phyloP scores from a whole-genome alignment of 345 rosid genomes.

The Ceriops decandra region DNA sequence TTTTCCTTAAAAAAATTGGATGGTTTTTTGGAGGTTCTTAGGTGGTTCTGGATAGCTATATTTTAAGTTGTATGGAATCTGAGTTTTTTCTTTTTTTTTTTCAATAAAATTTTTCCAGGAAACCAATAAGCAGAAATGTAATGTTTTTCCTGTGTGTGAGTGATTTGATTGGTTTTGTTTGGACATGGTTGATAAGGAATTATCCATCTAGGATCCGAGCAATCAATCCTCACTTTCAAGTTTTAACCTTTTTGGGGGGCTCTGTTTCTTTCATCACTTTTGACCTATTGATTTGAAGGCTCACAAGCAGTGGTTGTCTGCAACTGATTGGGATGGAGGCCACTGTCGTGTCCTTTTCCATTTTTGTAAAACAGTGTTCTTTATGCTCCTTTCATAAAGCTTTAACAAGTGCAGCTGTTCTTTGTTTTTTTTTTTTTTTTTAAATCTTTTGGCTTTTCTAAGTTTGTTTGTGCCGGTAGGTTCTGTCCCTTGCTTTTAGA shows the following conservation, averaged over 20 bases:
- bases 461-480: slow-evolving; percentile 16
- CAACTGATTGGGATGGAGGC: slow-evolving; percentile 2
- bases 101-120: background rate
- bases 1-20: too few species aligned
- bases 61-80: too few species aligned
- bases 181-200: slow-evolving; percentile 7
- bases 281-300: slow-evolving; percentile 40
- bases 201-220: slow-evolving; percentile 29
- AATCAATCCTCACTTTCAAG: background rate
- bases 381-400: slow-evolving; percentile 4
- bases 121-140: background rate
- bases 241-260: slow-evolving; percentile 9
- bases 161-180: slow-evolving; percentile 27
- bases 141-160: background rate
- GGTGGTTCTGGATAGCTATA: too few species aligned
- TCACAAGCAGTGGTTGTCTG: slow-evolving; percentile 12
- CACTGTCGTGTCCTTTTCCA: slow-evolving; percentile 11
- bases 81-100: too few species aligned
- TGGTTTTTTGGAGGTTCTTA: too few species aligned
- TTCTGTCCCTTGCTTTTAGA: slow-evolving; percentile 17
- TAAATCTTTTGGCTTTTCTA: background rate
- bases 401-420: background rate
- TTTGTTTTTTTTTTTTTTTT: background rate
- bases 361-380: slow-evolving; percentile 17
- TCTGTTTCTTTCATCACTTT: slow-evolving; percentile 29